A percentile compares a stretch with the other conserved stretches of the same genome.
These are phyloP conservation scores for Spirogloea muscicola DNA, from an alignment of 139 green algal species.

Conservation along the genomic window DNA sequence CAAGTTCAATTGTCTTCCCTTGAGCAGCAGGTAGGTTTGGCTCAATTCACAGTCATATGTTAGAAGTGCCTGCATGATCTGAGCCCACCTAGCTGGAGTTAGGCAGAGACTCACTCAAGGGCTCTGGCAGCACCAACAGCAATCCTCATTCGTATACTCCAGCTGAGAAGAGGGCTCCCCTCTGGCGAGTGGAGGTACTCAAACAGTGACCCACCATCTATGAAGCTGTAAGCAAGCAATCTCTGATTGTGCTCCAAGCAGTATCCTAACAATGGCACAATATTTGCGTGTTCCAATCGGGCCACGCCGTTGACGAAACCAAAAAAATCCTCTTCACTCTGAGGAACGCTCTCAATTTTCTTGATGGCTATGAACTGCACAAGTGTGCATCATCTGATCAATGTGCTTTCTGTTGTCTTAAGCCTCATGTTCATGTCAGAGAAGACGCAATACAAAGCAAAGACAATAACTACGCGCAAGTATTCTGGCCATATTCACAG, in stretches of 20 bases:
- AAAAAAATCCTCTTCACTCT: slow-evolving; percentile 32
- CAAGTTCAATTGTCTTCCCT: no score
- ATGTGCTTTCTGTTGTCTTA: no score
- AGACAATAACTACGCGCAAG: no score
- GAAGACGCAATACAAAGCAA: no score
- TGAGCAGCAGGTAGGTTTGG: no score
- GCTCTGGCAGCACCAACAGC: slow-evolving; percentile 9
- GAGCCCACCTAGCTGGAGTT: not conserved
- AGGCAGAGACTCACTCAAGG: slow-evolving; percentile 4
- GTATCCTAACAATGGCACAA: slow-evolving; percentile 26
- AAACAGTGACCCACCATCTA: not conserved
- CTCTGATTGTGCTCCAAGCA: slow-evolving; percentile 16
- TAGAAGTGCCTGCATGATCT: no score
- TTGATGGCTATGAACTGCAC: no score
- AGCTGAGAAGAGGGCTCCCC: not conserved
- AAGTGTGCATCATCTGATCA: no score
- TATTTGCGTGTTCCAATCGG: slow-evolving; percentile 18
- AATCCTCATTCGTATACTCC: slow-evolving; percentile 20
- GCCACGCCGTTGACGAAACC: slow-evolving; percentile 19
- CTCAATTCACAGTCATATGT: no score
- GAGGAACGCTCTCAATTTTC: no score
- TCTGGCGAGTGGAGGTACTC: slow-evolving; percentile 19
- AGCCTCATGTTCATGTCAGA: no score
- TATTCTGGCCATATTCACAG: no score
- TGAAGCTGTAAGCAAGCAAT: slow-evolving; percentile 12